Base-by-base conservation (phyloP, 2,329 filamentous ascomycete genomes). In the Aspergillus eucalypticola region DNA sequence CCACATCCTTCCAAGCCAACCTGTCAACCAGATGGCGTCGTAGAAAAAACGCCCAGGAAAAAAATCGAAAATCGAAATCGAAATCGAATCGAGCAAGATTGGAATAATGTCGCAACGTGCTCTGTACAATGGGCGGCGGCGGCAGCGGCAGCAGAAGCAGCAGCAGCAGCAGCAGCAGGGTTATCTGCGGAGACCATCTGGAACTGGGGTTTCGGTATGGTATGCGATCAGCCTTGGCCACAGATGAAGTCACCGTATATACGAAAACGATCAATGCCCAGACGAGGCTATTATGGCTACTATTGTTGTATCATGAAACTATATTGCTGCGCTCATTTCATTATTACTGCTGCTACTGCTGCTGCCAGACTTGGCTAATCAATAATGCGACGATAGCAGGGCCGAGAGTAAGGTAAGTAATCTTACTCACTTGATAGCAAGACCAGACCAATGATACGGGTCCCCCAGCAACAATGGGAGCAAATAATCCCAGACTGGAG, bases 11-110 rank as follows among this genome's bases (percentile, higher is more conserved):
- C 39, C 25, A 27, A 23, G 35, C 44, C 56, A 56, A 56, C 29
- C 60, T 63, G 55, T 56, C 59, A 61, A 61, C 41, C 46, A 44
- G 42, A 59, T 60, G 58, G 46, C 58, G 29, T 60, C 58, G 58
- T 50, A 51, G 58, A 46, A 44, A 39, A 46, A 38, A 21, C 10
- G 32, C 32, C 32, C 32, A 35, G 32, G 32, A 11, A 29, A 29
- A 29, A 21, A 21, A 35, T 32, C 32, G 15, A 53, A 53, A 57
- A 35, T 44, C 29, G 55, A 51, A 56, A 56, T 42, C 27, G 59
- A 53, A 29, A 48, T 27, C 27, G 32, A 35, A 44, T 44, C 41
- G 46, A 32, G 25, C 27, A 50, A 55, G 59, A 56, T 54, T 58
- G 17, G 41, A 44, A 21, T 13, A 21, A 42, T 42, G 39, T 17